These are phyloP conservation scores for Penicillium pancosmium DNA, from an alignment of 495 filamentous ascomycete genomes.

Conservation along the genomic window DNA sequence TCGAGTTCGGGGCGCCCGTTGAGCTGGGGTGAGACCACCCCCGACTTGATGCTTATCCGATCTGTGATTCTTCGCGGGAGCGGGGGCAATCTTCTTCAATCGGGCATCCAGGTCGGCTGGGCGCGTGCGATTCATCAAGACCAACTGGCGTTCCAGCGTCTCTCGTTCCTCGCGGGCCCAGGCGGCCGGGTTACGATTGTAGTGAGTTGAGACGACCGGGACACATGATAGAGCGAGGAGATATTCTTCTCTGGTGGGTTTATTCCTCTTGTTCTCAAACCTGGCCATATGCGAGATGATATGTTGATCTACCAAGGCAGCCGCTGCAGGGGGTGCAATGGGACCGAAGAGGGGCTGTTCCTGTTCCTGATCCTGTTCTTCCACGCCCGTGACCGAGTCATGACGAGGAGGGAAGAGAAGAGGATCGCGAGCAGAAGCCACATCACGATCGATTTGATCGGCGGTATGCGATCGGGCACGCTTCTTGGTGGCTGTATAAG, in stretches of 20 bases:
- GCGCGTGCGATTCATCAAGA: conserved; percentile 48
- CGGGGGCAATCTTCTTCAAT: conserved; percentile 53
- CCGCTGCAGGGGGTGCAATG: conserved; percentile 45
- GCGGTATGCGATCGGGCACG: conserved; percentile 42
- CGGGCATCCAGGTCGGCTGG: conserved; percentile 32
- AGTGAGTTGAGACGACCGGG: conserved; percentile 62
- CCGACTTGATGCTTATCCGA: not conserved
- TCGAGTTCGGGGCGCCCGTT: conserved; percentile 38
- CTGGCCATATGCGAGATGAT: conserved; percentile 62
- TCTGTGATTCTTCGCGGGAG: conserved; percentile 36
- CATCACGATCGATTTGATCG: conserved; percentile 43
- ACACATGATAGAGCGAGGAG: conserved; percentile 66
- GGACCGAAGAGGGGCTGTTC: conserved; percentile 57
- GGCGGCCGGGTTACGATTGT: conserved; percentile 56
- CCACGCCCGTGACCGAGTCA: conserved; percentile 45
- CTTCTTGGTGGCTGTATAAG: conserved; percentile 59
- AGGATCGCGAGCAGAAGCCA: conserved; percentile 54
- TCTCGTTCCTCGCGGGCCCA: conserved; percentile 68
- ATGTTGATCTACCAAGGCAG: conserved; percentile 65
- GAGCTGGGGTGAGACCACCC: conserved; percentile 26
- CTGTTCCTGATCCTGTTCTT: conserved; percentile 38
- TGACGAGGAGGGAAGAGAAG: conserved; percentile 62
- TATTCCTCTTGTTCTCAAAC: conserved; percentile 58
- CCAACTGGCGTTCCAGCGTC: conserved; percentile 54
- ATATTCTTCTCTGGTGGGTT: conserved; percentile 72